Conservation (phyloP, 2,329 filamentous ascomycete species). For the Amauroascus verrucosus region DNA sequence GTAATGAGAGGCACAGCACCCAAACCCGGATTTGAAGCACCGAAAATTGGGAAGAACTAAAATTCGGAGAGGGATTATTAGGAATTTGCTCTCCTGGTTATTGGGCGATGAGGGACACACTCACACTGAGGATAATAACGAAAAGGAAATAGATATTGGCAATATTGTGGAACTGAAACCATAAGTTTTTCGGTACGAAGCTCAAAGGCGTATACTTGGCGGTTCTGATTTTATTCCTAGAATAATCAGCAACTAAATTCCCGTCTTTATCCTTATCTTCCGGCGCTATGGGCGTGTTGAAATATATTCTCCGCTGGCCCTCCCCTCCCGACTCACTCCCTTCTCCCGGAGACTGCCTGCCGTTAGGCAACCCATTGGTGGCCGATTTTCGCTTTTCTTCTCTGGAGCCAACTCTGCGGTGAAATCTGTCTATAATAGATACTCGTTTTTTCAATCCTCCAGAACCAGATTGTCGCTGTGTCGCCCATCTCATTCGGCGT, state of each 20-base stretch:
- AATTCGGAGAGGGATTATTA: slow-evolving; percentile 15
- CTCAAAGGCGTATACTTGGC: slow-evolving; percentile 94
- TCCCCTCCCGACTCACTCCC: slow-evolving; percentile 14
- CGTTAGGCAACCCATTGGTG: slow-evolving; percentile 29
- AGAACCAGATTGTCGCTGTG: slow-evolving; percentile 69
- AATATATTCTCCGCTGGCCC: slow-evolving; percentile 57
- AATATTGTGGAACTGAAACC: slow-evolving; percentile 96
- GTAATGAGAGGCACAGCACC: slow-evolving; percentile 87
- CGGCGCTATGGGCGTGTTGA: slow-evolving; percentile 71
- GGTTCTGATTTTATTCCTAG: slow-evolving; percentile 93
- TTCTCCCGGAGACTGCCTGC: slow-evolving; percentile 3
- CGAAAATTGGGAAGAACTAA: slow-evolving; percentile 94
- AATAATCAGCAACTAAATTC: slow-evolving; percentile 56
- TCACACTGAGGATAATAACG: slow-evolving; percentile 84
- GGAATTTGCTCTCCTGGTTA: not conserved
- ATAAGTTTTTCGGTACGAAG: slow-evolving; percentile 93
- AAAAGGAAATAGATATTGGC: slow-evolving; percentile 98
- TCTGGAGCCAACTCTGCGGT: slow-evolving; percentile 49
- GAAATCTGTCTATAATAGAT: slow-evolving; percentile 67
- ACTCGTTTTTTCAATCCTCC: slow-evolving; percentile 69
- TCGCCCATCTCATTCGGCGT: slow-evolving; percentile 88
- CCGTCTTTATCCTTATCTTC: slow-evolving; percentile 73
- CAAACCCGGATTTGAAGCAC: slow-evolving; percentile 77
- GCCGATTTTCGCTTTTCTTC: slow-evolving; percentile 59
- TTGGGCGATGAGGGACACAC: slow-evolving; percentile 30